Conservation (phyloP, 1,284 basidiomycete genomes). For the Neolentinus lepideus region DNA sequence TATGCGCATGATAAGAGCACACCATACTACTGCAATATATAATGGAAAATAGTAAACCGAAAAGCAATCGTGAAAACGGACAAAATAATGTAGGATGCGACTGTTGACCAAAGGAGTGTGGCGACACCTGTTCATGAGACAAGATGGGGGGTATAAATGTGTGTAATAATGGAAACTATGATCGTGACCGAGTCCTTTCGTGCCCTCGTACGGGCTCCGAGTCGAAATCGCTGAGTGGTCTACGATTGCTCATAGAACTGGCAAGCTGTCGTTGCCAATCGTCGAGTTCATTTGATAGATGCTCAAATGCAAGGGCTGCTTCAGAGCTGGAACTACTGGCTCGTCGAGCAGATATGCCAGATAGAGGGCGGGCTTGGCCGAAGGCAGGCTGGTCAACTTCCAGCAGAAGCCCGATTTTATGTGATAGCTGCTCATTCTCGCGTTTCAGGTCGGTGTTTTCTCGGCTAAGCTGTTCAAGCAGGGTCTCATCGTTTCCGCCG, state of each 20-base stretch:
- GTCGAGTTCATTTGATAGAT: conserved; percentile 71
- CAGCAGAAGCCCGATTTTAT: conserved; percentile 80
- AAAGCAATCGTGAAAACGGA: not conserved
- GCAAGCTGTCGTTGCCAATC: conserved; percentile 79
- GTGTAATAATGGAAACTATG: conserved; percentile 39
- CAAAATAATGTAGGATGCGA: conserved; percentile 1
- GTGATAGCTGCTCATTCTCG: conserved; percentile 80
- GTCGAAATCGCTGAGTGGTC: conserved; percentile 67
- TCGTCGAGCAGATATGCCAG: conserved; percentile 54
- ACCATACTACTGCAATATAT: conserved; percentile 4
- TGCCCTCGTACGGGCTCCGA: conserved; percentile 36
- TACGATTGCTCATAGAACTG: conserved; percentile 64
- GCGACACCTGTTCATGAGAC: not conserved
- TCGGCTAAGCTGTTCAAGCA: conserved; percentile 68
- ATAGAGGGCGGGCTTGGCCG: conserved; percentile 53
- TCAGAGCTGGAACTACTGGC: conserved; percentile 78
- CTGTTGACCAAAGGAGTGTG: conserved; percentile 1
- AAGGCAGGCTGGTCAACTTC: conserved; percentile 76
- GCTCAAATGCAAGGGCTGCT: conserved; percentile 65
- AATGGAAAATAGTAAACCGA: conserved; percentile 4
- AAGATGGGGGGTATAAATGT: conserved; percentile 20
- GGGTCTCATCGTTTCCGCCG: conserved; percentile 62
- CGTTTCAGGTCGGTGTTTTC: conserved; percentile 72
- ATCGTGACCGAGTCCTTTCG: conserved; percentile 58
- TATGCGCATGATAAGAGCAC: conserved; percentile 1